Evolutionary conservation across 495 filamentous ascomycete genomes (phyloP), one percentile per base, ranked within the genome.

Genomic region (Tuber umbilicatum): DNA sequence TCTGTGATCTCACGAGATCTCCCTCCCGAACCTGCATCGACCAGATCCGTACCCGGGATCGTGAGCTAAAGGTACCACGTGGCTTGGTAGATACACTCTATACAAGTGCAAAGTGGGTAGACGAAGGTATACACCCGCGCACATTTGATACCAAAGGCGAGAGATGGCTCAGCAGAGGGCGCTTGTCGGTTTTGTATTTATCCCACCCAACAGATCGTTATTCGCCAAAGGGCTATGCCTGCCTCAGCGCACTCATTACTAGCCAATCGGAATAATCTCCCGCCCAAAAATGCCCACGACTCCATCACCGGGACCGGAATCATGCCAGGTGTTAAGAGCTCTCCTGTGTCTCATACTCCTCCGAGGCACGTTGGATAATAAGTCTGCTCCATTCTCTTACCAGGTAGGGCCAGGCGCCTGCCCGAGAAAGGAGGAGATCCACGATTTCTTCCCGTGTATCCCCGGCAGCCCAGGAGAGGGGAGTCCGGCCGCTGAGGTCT

Each of bases 171-270:
- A 27, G 47, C 9, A 23, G 23, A 27, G 2, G 23, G 23, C 23
- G 2, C 23, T 55, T n/a, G 23, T 3, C 10, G 0, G 10, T 2
- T 5, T 2, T 10, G n/a, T 27, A 55, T 60, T 31, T n/a, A 27
- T 27, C 10, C 5, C n/a, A 60, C 9, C 50, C 1, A 0, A 14
- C 50, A 5, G 10, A 2, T 14, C n/a, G 23, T 12, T 35, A 0
- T 64, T 64, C 17, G 5, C 7, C 2, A 16, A 16, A 12, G 12
- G 14, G 14, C 3, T 5, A 31, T 35, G 27, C 35, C 4, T 27
- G n/a, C 3, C 55, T 16, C 27, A 16, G 55, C 14, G 27, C 14
- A 12, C 35, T 31, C 55, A 64, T 35, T 17, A 6, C 2, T 64
- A 35, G 2, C 55, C 14, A 64, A 27, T 7, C 14, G 31, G 14